A percentile compares a stretch with the other conserved stretches of the same genome.
Conservation (phyloP, 148 eudicot genomes). For the Rhododendron griersonianum region DNA sequence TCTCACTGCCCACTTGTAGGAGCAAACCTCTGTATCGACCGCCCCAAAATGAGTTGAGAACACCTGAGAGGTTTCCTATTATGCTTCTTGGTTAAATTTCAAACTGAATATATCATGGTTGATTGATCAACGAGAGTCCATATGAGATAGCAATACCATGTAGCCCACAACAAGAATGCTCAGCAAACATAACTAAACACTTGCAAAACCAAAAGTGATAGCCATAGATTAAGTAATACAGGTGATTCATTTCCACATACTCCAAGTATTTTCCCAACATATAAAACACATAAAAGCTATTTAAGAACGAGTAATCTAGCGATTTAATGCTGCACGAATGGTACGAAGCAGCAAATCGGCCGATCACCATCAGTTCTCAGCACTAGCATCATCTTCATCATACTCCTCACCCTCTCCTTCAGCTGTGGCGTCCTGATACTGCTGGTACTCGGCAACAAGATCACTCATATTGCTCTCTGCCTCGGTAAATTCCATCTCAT, state of each 20-base stretch:
- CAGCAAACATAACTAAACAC: not conserved
- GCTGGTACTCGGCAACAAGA: slow-evolving; percentile 24
- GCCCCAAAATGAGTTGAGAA: not conserved
- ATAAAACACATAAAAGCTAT: too few relatives aligned
- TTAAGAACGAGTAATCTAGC: too few relatives aligned
- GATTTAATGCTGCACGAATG: not conserved
- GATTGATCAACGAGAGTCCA: not conserved
- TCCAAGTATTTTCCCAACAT: not conserved
- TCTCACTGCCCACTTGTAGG: not conserved
- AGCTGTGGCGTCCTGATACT: slow-evolving; percentile 21
- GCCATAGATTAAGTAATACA: not conserved
- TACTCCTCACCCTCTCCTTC: slow-evolving; percentile 13
- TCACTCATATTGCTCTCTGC: slow-evolving; percentile 24
- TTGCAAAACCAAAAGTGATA: not conserved
- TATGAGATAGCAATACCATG: not conserved
- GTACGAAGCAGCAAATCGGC: not conserved
- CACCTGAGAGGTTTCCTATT: not conserved
- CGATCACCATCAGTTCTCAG: not conserved
- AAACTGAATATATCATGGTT: not conserved
- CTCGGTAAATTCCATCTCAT: slow-evolving; percentile 21
- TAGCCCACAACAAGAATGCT: not conserved
- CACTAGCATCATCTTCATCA: slow-evolving; percentile 9
- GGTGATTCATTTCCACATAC: not conserved
- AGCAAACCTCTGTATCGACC: not conserved
- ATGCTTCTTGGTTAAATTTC: not conserved